These are phyloP conservation scores for Saccharomycopsis schoenii DNA, from an alignment of 805 yeast genomes.

Conservation along the genomic window DNA sequence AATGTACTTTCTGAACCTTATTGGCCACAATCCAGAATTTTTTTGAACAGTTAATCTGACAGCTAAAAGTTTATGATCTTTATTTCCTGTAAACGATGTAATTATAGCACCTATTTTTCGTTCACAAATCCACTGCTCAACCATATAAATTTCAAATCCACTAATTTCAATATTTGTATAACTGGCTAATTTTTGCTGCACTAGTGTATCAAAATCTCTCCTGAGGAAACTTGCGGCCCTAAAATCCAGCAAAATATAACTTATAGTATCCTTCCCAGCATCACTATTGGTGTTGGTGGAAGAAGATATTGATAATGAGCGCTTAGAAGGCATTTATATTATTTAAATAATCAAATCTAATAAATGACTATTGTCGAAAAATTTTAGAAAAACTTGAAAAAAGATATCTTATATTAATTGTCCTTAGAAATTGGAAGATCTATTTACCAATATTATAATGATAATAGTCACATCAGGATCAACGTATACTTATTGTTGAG, in stretches of 20 bases:
- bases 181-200: constrained; percentile 3
- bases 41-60: constrained; percentile 46
- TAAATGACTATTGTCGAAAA: not conserved
- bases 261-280: not conserved
- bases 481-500: too few species aligned
- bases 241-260: constrained; percentile 16
- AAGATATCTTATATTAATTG: too few species aligned
- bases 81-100: constrained; percentile 79
- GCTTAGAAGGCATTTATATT: not conserved
- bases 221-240: constrained; percentile 11
- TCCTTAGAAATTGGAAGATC: too few species aligned
- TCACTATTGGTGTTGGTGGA: not conserved
- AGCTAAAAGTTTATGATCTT: constrained; percentile 51
- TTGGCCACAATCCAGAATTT: constrained; percentile 35
- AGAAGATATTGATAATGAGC: not conserved
- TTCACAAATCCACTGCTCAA: constrained; percentile 88
- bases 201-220: constrained; percentile 9
- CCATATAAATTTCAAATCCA: constrained; percentile 86
- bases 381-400: too few species aligned
- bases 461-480: not conserved
- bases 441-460: not conserved
- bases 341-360: not conserved
- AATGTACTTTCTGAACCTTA: constrained; percentile 46
- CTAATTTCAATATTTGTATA: constrained; percentile 6
- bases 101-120: constrained; percentile 59